phyloP scores from a whole-genome alignment of 129 eudicot genomes.

The Escallonia rubra region DNA sequence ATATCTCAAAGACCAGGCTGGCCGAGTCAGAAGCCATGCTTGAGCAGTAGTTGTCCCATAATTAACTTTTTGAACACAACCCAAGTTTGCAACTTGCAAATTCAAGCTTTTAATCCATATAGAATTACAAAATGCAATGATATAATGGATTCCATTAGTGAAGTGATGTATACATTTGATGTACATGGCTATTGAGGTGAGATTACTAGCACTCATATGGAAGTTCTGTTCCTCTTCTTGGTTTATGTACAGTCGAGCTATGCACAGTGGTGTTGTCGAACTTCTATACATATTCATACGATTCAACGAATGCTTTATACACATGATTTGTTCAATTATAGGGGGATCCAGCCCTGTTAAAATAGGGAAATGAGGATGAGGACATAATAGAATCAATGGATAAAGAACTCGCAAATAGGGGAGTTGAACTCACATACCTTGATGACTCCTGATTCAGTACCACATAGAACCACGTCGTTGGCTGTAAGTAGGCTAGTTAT shows the following conservation, averaged over 20 bases:
- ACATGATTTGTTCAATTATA: conserved; percentile 23
- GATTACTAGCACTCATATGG: background rate
- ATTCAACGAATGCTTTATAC: background rate
- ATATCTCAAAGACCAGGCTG: too few relatives aligned
- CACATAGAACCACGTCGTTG: conserved; percentile 81
- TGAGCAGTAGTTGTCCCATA: too few relatives aligned
- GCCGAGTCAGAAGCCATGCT: too few relatives aligned
- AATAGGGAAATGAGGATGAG: conserved; percentile 1
- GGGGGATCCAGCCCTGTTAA: conserved; percentile 84
- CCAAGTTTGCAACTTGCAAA: too few relatives aligned
- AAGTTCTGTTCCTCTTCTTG: background rate
- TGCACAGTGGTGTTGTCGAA: background rate
- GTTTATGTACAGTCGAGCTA: background rate
- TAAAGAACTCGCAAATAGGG: background rate
- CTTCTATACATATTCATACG: background rate
- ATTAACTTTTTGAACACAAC: too few relatives aligned
- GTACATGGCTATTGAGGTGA: background rate
- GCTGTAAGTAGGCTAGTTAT: conserved; percentile 80
- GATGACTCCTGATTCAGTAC: conserved; percentile 74
- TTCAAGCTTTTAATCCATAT: too few relatives aligned
- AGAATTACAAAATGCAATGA: too few relatives aligned
- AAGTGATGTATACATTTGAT: background rate
- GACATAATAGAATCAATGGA: background rate
- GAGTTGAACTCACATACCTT: conserved; percentile 33
- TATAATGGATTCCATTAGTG: too few relatives aligned